Evolutionary conservation across 2,329 filamentous ascomycete genomes (phyloP), one percentile per base, ranked within the genome.

Genomic region (Botrytis hyacinthi): DNA sequence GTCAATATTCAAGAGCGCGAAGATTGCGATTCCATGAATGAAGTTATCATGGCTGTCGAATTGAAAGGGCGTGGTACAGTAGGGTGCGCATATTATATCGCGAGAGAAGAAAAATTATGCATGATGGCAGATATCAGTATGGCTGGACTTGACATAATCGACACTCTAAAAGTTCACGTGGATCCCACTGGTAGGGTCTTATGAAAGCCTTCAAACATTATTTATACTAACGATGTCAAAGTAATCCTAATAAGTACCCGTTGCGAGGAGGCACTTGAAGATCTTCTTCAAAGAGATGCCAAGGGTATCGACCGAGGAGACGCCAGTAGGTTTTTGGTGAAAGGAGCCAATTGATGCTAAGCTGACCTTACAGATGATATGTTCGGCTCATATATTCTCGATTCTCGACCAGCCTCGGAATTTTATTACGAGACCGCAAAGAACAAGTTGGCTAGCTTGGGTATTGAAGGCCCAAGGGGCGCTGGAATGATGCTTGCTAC

Each of bases 71-170:
- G 88, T 44, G 90, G 88, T 0, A 90, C 87, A 0, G 86, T 97
- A 29, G 95, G 95, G 0, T 98, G 94, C 81, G 91, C 93, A 63
- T 97, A 95, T 80, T 97, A 95, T 80, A 85, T 91, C 65, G 90
- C 91, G 9, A 83, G 86, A 40, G 89, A 94, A 57, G 90, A 93
- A 78, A 89, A 86, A 51, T 82, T 98, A 5, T 91, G 88, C 74
- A 85, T 97, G 61, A 90, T 97, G 80, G 90, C 95, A 80, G 95
- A 98, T 77, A 86, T 93, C 16, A 86, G 88, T 26, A 85, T 89
- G 76, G 91, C 90, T 7, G 90, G 89, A n/a, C 81, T 89, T n/a
- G 90, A 93, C 51, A 84, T 91, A 20, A 84, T 92, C n/a, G 89
- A 93, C 74, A 89, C 87, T 7, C 82, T 91, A 32, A 80, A 90